phyloP scores from a whole-genome alignment of 106 monocot genomes.

The Agapanthus africanus region DNA sequence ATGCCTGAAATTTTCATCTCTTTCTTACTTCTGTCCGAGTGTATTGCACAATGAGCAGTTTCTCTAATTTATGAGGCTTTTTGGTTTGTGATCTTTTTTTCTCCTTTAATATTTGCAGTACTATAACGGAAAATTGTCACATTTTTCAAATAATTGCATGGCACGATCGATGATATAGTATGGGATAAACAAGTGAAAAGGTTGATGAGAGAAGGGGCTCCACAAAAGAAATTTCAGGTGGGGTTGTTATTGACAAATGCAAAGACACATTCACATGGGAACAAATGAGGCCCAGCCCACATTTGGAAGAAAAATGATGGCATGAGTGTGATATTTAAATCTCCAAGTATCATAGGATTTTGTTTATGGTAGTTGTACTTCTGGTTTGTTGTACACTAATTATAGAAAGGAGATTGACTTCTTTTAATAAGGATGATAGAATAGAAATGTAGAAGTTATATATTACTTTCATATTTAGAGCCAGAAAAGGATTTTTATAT shows the following conservation, averaged over 20 bases:
- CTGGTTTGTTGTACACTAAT: too few species aligned
- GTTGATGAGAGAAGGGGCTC: background rate
- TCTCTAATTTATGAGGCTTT: background rate
- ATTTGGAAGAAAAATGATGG: background rate
- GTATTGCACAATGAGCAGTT: too few species aligned
- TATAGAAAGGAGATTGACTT: too few species aligned
- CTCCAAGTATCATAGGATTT: too few species aligned
- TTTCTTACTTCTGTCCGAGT: too few species aligned
- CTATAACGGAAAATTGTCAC: background rate
- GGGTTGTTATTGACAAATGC: slow-evolving; percentile 2
- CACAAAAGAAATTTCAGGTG: slow-evolving; percentile 1
- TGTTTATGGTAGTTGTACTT: too few species aligned
- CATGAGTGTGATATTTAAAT: too few species aligned
- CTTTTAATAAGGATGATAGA: too few species aligned
- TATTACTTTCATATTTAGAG: too few species aligned
- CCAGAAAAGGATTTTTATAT: too few species aligned
- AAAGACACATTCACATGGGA: slow-evolving; percentile 1
- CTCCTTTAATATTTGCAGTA: background rate
- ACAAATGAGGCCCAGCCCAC: background rate
- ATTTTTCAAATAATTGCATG: slow-evolving; percentile 1
- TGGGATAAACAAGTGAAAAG: background rate
- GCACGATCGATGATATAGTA: background rate
- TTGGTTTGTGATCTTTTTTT: slow-evolving; percentile 1
- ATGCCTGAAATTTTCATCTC: too few species aligned
- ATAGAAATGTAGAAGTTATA: too few species aligned